phyloP scores from a whole-genome alignment of 495 filamentous ascomycete genomes.

The Penicillium pancosmium region DNA sequence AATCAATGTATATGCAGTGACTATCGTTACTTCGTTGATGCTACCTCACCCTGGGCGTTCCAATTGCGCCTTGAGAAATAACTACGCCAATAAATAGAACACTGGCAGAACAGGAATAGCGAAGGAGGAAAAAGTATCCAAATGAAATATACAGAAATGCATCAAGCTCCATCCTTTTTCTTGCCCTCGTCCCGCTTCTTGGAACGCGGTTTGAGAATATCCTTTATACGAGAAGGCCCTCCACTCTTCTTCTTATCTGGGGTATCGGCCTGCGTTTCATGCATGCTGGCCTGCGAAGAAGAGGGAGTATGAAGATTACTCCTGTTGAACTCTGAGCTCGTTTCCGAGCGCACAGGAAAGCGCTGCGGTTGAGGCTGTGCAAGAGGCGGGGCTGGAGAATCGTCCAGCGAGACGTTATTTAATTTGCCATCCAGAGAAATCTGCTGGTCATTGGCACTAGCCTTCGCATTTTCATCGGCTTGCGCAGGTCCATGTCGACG shows the following conservation, averaged over 20 bases:
- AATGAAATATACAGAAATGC: conserved; percentile 1
- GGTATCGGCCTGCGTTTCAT: conserved; percentile 12
- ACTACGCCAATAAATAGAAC: neutral
- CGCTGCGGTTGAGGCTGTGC: conserved; percentile 9
- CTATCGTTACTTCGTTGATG: neutral
- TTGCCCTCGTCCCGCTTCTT: conserved; percentile 28
- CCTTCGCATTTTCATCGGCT: conserved; percentile 2
- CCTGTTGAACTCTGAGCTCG: conserved; percentile 25
- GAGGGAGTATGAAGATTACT: conserved; percentile 28
- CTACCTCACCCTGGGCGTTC: neutral
- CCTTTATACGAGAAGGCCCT: conserved; percentile 22
- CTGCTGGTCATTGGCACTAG: neutral
- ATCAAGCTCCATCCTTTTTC: conserved; percentile 5
- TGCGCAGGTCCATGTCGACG: conserved; percentile 25
- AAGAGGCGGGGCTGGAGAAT: neutral
- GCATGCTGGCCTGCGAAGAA: conserved; percentile 15
- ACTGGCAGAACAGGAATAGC: neutral
- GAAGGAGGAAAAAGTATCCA: neutral
- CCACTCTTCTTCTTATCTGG: conserved; percentile 20
- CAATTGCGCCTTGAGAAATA: neutral
- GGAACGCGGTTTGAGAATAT: conserved; percentile 25
- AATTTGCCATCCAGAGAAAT: conserved; percentile 19
- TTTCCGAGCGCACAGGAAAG: conserved; percentile 14
- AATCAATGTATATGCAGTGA: neutral
- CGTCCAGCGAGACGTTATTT: conserved; percentile 27